Evolutionary conservation across 2,329 filamentous ascomycete species (phyloP), one percentile per base, ranked within the genome.

Genomic region (Fusarium transvaalense): DNA sequence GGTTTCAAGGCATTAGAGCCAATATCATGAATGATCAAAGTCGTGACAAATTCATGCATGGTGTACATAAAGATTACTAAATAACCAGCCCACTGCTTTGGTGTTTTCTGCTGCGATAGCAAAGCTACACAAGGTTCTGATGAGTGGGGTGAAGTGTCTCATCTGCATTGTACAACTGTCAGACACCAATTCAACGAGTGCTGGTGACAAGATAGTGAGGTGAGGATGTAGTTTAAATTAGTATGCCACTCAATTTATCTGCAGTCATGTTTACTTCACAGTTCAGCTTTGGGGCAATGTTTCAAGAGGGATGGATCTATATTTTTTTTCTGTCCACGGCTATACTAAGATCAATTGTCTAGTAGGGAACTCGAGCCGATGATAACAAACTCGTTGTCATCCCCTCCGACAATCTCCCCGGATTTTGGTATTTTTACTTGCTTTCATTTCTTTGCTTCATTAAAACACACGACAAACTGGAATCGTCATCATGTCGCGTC

Each of bases 261-360:
- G 32, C n/a, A 41, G 15, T 25, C 25, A 43, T 51, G 23, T 12
- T 19, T 39, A 58, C n/a, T 37, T 42, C 23, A 37, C 31, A 43
- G 12, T 21, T 38, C 21, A 8, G 19, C 6, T 35, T 21, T 14
- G 14, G 55, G 23, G 29, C 10, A 21, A 10, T 23, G 42, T 62
- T 51, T 67, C 54, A 70, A 62, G 71, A 73, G 64, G 69, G 67
- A 73, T 69, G 66, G 64, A 71, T 73, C 56, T 73, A 65, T 60
- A 35, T 57, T 65, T 64, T 64, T 71, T 66, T 72, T 56, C 54
- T 68, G 51, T 71, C 71, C 71, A 64, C 50, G 66, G 66, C 71
- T 73, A 68, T 65, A 68, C 71, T 71, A 71, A 64, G 63, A 59
- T 63, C 61, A 68, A 64, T 47, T 67, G 62, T 63, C 63, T 62